These are phyloP conservation scores for Pezizomycotina sp. DNA, from an alignment of 2,329 filamentous ascomycete genomes.

Conservation along the genomic window DNA sequence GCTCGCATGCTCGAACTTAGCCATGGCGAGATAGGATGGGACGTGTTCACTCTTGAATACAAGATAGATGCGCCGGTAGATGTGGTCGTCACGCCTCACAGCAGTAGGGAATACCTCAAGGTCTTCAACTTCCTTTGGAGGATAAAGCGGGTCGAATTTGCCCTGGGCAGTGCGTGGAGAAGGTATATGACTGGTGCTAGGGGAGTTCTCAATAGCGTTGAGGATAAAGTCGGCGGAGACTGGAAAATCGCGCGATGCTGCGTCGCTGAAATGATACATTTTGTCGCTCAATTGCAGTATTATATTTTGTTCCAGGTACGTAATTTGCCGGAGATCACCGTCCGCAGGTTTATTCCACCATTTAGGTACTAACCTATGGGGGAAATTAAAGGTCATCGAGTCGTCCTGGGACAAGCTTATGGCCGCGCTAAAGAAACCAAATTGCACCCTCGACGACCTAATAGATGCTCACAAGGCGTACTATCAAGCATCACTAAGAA, in stretches of 20 bases:
- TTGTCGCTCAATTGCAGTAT: slow-evolving; percentile 91
- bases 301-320: slow-evolving; percentile 77
- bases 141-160: slow-evolving; percentile 94
- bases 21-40: slow-evolving; percentile 95
- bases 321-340: background rate
- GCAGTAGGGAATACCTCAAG: slow-evolving; percentile 89
- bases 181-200: slow-evolving; percentile 88
- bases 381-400: slow-evolving; percentile 53
- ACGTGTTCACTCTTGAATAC: slow-evolving; percentile 97
- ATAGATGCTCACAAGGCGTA: slow-evolving; percentile 84
- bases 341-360: background rate
- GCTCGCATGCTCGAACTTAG: slow-evolving; percentile 96
- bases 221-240: slow-evolving; percentile 54
- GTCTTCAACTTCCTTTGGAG: slow-evolving; percentile 99
- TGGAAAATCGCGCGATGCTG: slow-evolving; percentile 84
- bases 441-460: slow-evolving; percentile 83
- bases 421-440: slow-evolving; percentile 61
- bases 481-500: slow-evolving; percentile 92
- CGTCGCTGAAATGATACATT: slow-evolving; percentile 96
- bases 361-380: slow-evolving; percentile 1
- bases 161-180: slow-evolving; percentile 76
- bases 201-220: slow-evolving; percentile 67
- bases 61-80: slow-evolving; percentile 94
- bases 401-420: slow-evolving; percentile 86
- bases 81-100: slow-evolving; percentile 91